These are phyloP conservation scores for Brassica cretica DNA, from an alignment of 345 rosid species.

Conservation along the genomic window DNA sequence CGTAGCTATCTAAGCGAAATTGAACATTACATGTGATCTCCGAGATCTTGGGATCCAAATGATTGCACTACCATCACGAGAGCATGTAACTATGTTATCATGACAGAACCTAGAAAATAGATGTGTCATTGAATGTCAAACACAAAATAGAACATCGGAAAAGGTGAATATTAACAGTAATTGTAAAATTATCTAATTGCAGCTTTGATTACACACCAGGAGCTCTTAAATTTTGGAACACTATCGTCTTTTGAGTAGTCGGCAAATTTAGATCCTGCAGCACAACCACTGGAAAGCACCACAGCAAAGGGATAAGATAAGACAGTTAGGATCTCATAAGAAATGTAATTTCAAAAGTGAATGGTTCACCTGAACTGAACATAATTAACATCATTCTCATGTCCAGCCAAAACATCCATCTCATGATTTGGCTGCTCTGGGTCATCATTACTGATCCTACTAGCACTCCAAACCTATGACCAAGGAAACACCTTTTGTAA, in stretches of 20 bases:
- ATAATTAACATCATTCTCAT: constrained; percentile 97
- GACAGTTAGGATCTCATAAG: constrained; percentile 11
- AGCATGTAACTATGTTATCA: constrained; percentile 94
- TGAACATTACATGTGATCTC: constrained; percentile 71
- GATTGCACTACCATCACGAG: constrained; percentile 99
- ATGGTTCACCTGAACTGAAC: constrained; percentile 84
- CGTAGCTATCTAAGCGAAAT: not conserved
- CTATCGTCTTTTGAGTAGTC: constrained; percentile 73
- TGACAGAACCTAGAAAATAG: constrained; percentile 71
- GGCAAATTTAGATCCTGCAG: constrained; percentile 70
- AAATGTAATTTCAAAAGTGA: constrained; percentile 12
- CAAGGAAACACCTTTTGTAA: constrained; percentile 12
- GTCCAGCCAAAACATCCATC: constrained; percentile 87
- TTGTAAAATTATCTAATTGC: constrained; percentile 21
- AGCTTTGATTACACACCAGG: constrained; percentile 57
- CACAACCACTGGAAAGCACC: constrained; percentile 77
- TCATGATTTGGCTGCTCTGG: constrained; percentile 83
- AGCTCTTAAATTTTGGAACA: constrained; percentile 79
- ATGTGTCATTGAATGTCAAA: constrained; percentile 15
- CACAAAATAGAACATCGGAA: not conserved
- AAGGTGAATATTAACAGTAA: constrained; percentile 2
- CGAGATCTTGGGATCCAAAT: constrained; percentile 96
- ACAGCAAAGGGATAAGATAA: constrained; percentile 1
- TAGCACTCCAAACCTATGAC: constrained; percentile 90
- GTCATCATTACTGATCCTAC: constrained; percentile 64